Evolutionary conservation across 2,329 filamentous ascomycete genomes (phyloP).

Genomic region (Epichloe glyceriae): DNA sequence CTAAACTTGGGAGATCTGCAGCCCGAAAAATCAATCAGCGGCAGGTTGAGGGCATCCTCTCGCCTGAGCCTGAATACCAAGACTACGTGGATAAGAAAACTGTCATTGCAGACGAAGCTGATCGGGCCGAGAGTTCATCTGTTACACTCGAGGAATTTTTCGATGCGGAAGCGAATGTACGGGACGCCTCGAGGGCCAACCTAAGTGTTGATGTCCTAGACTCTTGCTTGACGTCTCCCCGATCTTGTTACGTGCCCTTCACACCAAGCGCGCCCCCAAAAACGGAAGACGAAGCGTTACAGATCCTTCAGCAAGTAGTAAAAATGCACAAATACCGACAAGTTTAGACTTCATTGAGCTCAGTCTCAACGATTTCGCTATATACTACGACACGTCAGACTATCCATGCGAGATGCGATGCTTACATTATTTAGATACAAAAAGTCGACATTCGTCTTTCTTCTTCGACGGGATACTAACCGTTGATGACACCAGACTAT

Average conservation of each 20-base stretch:
- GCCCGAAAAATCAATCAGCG: background rate
- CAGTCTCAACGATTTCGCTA: slow-evolving; percentile 41
- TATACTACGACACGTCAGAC: slow-evolving; percentile 32
- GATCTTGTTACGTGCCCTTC: slow-evolving; percentile 1
- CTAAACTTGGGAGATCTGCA: background rate
- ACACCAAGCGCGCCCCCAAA: background rate
- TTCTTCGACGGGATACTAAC: slow-evolving; percentile 50
- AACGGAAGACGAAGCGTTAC: background rate
- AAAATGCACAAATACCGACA: background rate
- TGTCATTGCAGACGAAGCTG: background rate
- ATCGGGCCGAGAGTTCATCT: background rate
- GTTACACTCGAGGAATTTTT: background rate
- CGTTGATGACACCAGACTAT: slow-evolving; percentile 27
- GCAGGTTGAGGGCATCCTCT: background rate
- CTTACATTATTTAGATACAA: slow-evolving; percentile 37
- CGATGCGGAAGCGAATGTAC: background rate
- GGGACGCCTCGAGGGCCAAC: no score
- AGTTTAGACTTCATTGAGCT: slow-evolving; percentile 29
- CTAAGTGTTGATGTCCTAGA: slow-evolving; percentile 2
- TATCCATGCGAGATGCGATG: slow-evolving; percentile 39
- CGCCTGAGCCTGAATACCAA: background rate
- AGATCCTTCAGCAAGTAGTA: slow-evolving; percentile 4
- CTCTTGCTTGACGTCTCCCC: background rate
- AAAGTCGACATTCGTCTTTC: slow-evolving; percentile 22
- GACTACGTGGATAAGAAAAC: background rate